Evolutionary conservation across 1,284 basidiomycete species (phyloP).

Genomic region (Naganishia albida): DNA sequence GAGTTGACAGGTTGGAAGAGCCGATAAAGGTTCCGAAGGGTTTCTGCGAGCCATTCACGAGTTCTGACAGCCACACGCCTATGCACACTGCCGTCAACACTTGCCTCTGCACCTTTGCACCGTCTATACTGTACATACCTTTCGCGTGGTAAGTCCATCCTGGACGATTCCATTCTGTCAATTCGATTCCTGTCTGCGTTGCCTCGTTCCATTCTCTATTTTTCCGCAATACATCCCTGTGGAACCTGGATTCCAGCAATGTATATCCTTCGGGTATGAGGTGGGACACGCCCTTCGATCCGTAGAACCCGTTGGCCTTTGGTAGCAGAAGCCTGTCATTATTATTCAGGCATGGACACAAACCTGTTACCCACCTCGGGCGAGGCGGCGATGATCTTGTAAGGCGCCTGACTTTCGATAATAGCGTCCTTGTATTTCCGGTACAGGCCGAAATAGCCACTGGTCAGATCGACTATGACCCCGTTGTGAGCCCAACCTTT

Average conservation of each 20-base stretch:
- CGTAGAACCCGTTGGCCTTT: slow-evolving; percentile 93
- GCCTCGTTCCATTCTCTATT: slow-evolving; percentile 58
- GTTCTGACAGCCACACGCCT: slow-evolving; percentile 80
- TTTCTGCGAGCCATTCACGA: slow-evolving; percentile 42
- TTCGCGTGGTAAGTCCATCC: slow-evolving; percentile 99
- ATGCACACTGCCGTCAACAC: background rate
- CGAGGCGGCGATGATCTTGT: slow-evolving; percentile 78
- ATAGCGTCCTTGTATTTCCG: slow-evolving; percentile 76
- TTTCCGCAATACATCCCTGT: slow-evolving; percentile 64
- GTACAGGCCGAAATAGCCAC: slow-evolving; percentile 91
- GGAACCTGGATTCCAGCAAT: slow-evolving; percentile 79
- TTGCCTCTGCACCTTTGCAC: background rate
- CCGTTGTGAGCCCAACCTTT: slow-evolving; percentile 24
- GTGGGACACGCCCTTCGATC: slow-evolving; percentile 82
- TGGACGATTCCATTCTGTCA: slow-evolving; percentile 83
- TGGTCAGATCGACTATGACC: slow-evolving; percentile 68
- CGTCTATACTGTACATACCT: slow-evolving; percentile 60
- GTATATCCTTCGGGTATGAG: slow-evolving; percentile 96
- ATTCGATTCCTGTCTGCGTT: slow-evolving; percentile 60
- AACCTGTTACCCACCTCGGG: slow-evolving; percentile 66
- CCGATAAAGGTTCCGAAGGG: slow-evolving; percentile 86
- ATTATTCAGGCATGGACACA: background rate
- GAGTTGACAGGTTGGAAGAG: slow-evolving; percentile 91
- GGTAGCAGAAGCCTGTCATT: slow-evolving; percentile 7
- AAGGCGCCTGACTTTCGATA: slow-evolving; percentile 62